A percentile compares a stretch with the other conserved stretches of the same genome.
phyloP scores from a whole-genome alignment of 2,329 filamentous ascomycete genomes.

The Colletotrichum costaricense region DNA sequence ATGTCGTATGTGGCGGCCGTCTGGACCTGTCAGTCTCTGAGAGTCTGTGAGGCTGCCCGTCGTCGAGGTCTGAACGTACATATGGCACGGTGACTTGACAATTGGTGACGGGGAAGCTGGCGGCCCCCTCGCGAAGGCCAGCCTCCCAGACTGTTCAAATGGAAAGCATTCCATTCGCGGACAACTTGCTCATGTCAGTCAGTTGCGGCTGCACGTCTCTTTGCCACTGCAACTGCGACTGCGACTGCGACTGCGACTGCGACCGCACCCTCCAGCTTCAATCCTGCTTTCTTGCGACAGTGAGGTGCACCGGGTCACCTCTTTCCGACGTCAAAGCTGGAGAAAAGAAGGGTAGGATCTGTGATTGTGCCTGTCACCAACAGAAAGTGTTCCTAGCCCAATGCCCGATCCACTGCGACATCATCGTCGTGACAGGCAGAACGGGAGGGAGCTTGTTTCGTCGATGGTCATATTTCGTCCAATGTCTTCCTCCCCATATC shows the following conservation, averaged over 20 bases:
- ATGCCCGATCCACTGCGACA: neutral
- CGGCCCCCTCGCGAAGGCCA: neutral
- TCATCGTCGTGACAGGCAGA: conserved; percentile 4
- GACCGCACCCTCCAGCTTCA: neutral
- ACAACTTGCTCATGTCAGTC: neutral
- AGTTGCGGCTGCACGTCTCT: neutral
- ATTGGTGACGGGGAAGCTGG: neutral
- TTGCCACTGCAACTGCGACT: neutral
- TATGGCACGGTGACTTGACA: neutral
- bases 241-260: too few species aligned
- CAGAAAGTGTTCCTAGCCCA: neutral
- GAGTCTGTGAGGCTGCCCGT: neutral
- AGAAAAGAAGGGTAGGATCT: neutral
- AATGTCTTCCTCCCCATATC: conserved; percentile 10
- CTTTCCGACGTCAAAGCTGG: neutral
- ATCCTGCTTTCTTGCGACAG: conserved; percentile 1
- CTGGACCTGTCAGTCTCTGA: neutral
- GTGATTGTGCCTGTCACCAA: neutral
- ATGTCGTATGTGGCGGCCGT: neutral
- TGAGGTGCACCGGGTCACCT: neutral
- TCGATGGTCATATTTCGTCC: conserved; percentile 27
- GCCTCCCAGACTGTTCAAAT: neutral
- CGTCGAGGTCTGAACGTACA: neutral
- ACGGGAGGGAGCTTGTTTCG: conserved; percentile 25
- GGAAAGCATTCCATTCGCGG: neutral